Evolutionary conservation across 2,329 filamentous ascomycete species (phyloP).

Genomic region (Fusarium pseudoanthophilum): DNA sequence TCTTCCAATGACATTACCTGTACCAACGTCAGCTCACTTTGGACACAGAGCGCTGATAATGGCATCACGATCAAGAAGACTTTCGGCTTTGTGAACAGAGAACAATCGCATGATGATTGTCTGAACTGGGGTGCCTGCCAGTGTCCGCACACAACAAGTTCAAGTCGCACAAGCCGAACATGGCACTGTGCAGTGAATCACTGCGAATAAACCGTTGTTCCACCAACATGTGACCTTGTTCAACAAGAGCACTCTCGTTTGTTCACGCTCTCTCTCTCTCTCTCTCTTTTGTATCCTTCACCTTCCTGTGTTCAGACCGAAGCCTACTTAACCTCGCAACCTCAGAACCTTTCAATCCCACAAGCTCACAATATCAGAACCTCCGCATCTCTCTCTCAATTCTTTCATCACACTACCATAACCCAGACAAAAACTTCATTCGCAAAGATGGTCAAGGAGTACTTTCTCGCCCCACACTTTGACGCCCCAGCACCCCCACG

Average conservation of each 20-base stretch:
- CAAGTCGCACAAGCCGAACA: neutral
- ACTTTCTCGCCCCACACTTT: neutral
- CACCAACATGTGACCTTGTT: neutral
- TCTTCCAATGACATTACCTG: no score
- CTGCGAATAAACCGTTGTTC: neutral
- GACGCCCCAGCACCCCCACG: neutral
- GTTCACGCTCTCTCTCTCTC: no score
- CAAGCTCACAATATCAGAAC: neutral
- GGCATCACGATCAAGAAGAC: neutral
- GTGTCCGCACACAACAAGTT: neutral
- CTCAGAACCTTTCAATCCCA: no score
- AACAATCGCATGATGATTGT: neutral
- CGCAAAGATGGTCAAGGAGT: neutral
- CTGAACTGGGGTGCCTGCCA: neutral
- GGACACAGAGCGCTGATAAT: neutral
- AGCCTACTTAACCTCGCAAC: neutral
- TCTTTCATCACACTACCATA: neutral
- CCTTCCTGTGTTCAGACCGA: neutral
- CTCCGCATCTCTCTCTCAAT: neutral
- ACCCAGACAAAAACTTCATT: rapidly evolving
- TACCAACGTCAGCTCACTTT: no score
- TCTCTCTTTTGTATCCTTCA: neutral
- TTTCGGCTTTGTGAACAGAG: neutral
- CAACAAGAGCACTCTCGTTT: neutral
- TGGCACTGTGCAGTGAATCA: neutral